Evolutionary conservation across 2,329 filamentous ascomycete species (phyloP).

Genomic region (Ceratocystis diversiconidia): DNA sequence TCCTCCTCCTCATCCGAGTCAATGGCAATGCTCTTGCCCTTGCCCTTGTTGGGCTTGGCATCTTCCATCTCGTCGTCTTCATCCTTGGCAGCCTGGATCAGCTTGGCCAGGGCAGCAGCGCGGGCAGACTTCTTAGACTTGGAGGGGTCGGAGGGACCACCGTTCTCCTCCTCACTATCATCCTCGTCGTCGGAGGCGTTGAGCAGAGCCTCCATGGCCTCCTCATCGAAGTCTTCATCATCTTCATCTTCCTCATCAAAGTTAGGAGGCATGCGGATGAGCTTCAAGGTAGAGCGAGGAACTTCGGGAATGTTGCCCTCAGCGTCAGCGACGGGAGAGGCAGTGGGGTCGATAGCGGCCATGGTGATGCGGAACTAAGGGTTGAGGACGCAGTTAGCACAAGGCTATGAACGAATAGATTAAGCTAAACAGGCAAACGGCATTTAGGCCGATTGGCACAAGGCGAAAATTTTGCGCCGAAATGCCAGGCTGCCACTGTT

Average conservation of each 20-base stretch:
- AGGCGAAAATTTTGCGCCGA: slow-evolving; percentile 16
- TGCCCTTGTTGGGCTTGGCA: slow-evolving; percentile 55
- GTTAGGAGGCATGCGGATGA: slow-evolving; percentile 59
- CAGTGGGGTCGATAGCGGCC: slow-evolving; percentile 89
- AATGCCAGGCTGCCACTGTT: no score
- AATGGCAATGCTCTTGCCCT: slow-evolving; percentile 56
- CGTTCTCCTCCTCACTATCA: slow-evolving; percentile 56
- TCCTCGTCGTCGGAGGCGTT: slow-evolving; percentile 42
- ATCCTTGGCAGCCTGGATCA: slow-evolving; percentile 44
- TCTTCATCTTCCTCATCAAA: slow-evolving; percentile 39
- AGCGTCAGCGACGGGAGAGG: slow-evolving; percentile 51
- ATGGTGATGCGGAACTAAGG: slow-evolving; percentile 88
- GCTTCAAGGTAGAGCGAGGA: slow-evolving; percentile 75
- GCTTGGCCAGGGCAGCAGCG: slow-evolving; percentile 61
- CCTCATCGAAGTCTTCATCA: slow-evolving; percentile 52
- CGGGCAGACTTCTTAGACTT: slow-evolving; percentile 61
- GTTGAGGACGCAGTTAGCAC: slow-evolving; percentile 22
- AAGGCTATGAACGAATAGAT: neutral
- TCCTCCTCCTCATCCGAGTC: slow-evolving; percentile 45
- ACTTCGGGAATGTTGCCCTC: slow-evolving; percentile 46
- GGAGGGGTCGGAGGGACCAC: slow-evolving; percentile 77
- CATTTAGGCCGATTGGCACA: neutral
- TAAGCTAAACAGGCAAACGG: neutral
- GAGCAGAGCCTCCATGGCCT: slow-evolving; percentile 45
- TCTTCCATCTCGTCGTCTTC: slow-evolving; percentile 50